Evolutionary conservation across 345 rosid genomes (phyloP), one percentile per base, ranked within the genome.

Genomic region (Cardamine occulta): DNA sequence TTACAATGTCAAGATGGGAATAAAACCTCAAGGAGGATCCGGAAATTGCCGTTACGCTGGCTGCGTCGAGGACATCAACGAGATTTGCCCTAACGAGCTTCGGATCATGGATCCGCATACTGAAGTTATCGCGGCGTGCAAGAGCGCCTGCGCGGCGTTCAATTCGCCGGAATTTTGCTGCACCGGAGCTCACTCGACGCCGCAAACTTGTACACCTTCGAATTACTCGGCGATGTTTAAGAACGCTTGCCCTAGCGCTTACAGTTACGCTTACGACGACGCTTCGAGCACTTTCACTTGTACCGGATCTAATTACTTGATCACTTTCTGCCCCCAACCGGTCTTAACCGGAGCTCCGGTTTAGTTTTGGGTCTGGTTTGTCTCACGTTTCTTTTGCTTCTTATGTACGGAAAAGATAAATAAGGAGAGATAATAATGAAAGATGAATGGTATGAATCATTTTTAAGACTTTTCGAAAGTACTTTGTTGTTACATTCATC

Each of bases 211-310:
- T 80, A 56, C 86, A 9, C 96, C 98, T 15, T 80, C 96, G 2
- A 77, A 80, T 63, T 91, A 91, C 84, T 91, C 98, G 28, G 45
- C 29, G 74, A 24, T 88, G 87, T 93, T 93, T 77, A 93, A 93
- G 86, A 79, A 57, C 12, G 96, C 97, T 31, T 93, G 98, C 63
- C 97, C 96, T 9, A 82, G 85, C 7, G 98, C 98, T 5, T 93
- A 93, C 24, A 93, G 97, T 37, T 93, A 93, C 17, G 98, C 98
- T 6, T 93, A 91, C 51, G 98, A 93, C 58, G 98, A 93, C 64
- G 93, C 90, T 0, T 72, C 96, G 0, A 93, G 97, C 55, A 89
- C 91, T 7, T 75, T 87, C 70, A 91, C 97, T 39, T 93, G 98
- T 40, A 73, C 93, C 10, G 95, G 94, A 18, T 70, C 97, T 21